These are phyloP conservation scores for Boeremia exigua DNA, from an alignment of 2,329 filamentous ascomycete genomes.

Conservation along the genomic window DNA sequence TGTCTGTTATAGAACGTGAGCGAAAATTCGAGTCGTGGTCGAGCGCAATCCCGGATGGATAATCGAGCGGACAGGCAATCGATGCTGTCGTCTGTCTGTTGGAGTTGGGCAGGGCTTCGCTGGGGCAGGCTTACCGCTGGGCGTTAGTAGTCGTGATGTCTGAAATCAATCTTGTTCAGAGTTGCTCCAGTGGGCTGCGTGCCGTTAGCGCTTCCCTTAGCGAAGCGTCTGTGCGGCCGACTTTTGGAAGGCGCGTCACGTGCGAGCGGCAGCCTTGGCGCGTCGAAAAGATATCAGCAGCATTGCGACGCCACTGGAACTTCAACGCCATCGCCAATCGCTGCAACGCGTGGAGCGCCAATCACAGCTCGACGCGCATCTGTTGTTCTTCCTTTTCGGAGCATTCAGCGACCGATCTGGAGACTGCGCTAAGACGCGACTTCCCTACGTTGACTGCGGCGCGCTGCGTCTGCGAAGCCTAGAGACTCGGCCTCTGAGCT, in stretches of 20 bases:
- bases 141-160: slow-evolving; percentile 39
- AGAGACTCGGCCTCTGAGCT: slow-evolving; percentile 31
- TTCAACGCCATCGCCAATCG: slow-evolving; percentile 35
- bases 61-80: slow-evolving; percentile 7
- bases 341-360: slow-evolving; percentile 37
- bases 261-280: slow-evolving; percentile 16
- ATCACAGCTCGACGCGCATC: slow-evolving; percentile 28
- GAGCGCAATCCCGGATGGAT: slow-evolving; percentile 5
- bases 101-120: slow-evolving; percentile 21
- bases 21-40: slow-evolving; percentile 20
- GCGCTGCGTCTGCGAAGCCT: slow-evolving; percentile 35
- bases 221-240: slow-evolving; percentile 2
- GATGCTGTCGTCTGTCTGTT: slow-evolving; percentile 12
- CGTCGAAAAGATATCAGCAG: slow-evolving; percentile 34
- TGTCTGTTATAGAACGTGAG: slow-evolving; percentile 39
- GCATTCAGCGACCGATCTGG: slow-evolving; percentile 15
- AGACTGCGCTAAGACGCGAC: slow-evolving; percentile 33
- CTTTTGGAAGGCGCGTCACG: not conserved
- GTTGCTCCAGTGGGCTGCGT: not conserved
- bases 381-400: slow-evolving; percentile 19
- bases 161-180: slow-evolving; percentile 7
- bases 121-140: slow-evolving; percentile 40
- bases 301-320: slow-evolving; percentile 27
- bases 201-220: slow-evolving; percentile 15
- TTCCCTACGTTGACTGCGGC: slow-evolving; percentile 26